Evolutionary conservation across 768 basidiomycete species (phyloP).

Genomic region (Lactarius sp.): DNA sequence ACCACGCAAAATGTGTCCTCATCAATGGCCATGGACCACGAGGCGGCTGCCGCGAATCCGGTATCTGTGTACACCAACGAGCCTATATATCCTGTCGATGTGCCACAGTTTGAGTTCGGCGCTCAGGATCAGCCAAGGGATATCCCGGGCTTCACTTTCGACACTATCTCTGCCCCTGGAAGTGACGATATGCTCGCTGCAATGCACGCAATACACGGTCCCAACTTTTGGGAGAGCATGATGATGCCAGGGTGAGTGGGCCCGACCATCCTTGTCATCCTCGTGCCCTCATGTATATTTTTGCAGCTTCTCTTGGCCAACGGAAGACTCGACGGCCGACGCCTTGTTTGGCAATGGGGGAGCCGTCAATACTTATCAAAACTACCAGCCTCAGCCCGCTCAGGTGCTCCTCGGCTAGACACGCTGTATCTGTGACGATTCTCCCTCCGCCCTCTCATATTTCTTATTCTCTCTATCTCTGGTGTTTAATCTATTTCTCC

Average conservation of each 20-base stretch:
- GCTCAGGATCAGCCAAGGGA: background rate
- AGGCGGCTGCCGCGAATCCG: background rate
- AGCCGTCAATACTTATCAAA: background rate
- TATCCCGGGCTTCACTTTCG: slow-evolving; percentile 21
- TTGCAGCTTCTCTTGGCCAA: slow-evolving; percentile 21
- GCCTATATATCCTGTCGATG: slow-evolving; percentile 3
- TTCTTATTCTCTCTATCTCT: background rate
- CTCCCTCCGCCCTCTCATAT: background rate
- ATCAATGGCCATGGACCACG: background rate
- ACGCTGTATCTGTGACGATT: background rate
- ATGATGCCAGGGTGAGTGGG: slow-evolving; percentile 74
- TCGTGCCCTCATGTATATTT: background rate
- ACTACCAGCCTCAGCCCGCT: background rate
- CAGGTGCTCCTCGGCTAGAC: background rate
- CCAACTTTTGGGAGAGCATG: slow-evolving; percentile 71
- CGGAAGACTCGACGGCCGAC: slow-evolving; percentile 1
- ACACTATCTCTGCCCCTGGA: slow-evolving; percentile 6
- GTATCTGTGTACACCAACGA: background rate
- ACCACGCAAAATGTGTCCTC: background rate
- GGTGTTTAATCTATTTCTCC: background rate
- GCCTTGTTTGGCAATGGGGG: background rate
- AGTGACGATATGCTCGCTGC: slow-evolving; percentile 56
- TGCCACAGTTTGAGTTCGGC: slow-evolving; percentile 15
- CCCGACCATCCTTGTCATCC: background rate
- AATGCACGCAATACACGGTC: slow-evolving; percentile 68